These are phyloP conservation scores for Xylaria longipes DNA, from an alignment of 495 filamentous ascomycete species.

Conservation along the genomic window DNA sequence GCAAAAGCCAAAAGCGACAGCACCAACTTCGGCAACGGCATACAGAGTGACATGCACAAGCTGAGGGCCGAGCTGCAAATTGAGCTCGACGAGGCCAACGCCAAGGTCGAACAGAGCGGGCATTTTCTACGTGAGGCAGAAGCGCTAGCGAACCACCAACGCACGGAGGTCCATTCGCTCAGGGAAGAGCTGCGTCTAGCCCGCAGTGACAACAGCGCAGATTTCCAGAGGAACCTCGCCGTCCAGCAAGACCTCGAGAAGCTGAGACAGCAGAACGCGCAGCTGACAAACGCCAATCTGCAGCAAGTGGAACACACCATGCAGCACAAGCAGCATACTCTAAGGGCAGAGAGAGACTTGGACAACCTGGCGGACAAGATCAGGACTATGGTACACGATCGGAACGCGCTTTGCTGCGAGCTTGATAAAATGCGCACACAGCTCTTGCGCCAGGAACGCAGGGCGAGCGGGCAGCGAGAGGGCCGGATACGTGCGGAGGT, in stretches of 20 bases:
- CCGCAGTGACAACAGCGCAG: not conserved
- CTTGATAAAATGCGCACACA: not conserved
- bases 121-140: not conserved
- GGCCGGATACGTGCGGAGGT: not conserved
- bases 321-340: not conserved
- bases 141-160: not conserved
- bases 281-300: not conserved
- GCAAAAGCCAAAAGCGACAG: too few species aligned
- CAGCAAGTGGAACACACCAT: not conserved
- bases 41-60: not conserved
- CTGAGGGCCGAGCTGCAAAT: not conserved
- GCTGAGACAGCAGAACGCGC: not conserved
- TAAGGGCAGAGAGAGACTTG: not conserved
- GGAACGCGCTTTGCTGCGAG: not conserved
- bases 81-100: not conserved
- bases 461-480: not conserved
- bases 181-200: not conserved
- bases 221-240: not conserved
- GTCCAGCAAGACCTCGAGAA: not conserved
- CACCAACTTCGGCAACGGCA: not conserved
- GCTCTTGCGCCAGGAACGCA: not conserved
- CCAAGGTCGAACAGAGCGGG: not conserved
- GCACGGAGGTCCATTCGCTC: not conserved
- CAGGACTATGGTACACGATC: not conserved
- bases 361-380: not conserved